Conservation (phyloP, 192 early-diverging fungal genomes). For the Umbelopsis sp. region DNA sequence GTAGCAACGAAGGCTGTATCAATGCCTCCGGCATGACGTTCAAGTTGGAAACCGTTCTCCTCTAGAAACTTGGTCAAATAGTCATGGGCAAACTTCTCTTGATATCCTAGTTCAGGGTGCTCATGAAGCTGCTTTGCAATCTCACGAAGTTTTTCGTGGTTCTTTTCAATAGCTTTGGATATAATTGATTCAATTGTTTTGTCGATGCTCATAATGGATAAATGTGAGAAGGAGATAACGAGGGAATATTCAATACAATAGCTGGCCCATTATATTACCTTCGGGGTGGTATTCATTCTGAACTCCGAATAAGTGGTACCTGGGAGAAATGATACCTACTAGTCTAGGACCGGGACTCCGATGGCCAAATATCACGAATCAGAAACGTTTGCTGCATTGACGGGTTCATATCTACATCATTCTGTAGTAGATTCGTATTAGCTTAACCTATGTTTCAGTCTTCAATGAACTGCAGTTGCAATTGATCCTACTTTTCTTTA, state of each 20-base stretch:
- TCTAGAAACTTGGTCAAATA: constrained; percentile 60
- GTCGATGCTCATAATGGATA: background rate
- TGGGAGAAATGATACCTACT: no score
- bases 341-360: no score
- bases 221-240: background rate
- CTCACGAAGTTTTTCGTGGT: constrained; percentile 17
- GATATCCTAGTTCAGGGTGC: constrained; percentile 49
- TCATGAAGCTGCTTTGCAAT: constrained; percentile 44
- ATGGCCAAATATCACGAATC: no score
- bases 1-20: constrained; percentile 67
- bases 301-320: background rate
- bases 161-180: background rate
- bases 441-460: no score
- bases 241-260: background rate
- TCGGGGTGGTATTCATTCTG: background rate
- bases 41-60: constrained; percentile 51
- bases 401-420: no score
- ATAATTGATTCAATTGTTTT: background rate
- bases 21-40: constrained; percentile 47
- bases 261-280: background rate
- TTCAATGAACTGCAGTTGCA: no score
- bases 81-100: constrained; percentile 58
- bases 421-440: no score
- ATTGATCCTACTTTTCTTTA: no score
- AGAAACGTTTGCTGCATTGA: no score